phyloP scores from a whole-genome alignment of 257 asterid genomes.

The Salvia splendens region DNA sequence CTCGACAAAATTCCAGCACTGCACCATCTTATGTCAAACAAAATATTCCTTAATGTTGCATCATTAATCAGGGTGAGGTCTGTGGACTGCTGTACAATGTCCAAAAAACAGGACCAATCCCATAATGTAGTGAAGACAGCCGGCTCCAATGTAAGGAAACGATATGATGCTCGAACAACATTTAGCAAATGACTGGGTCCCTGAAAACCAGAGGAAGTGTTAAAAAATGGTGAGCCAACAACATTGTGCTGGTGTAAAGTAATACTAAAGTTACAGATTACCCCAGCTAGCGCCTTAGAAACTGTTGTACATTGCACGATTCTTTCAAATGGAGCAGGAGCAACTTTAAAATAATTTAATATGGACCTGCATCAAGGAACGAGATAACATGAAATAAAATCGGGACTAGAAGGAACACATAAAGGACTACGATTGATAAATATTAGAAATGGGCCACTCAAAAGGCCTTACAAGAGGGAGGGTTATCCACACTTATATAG shows the following conservation, averaged over 20 bases:
- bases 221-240: slow-evolving; percentile 24
- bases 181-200: slow-evolving; percentile 52
- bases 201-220: slow-evolving; percentile 36
- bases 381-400: neutral
- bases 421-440: slow-evolving; percentile 16
- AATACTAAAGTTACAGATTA: slow-evolving; percentile 29
- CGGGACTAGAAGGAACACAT: neutral
- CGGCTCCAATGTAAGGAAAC: slow-evolving; percentile 65
- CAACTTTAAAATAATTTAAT: slow-evolving; percentile 62
- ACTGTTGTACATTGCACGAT: slow-evolving; percentile 45
- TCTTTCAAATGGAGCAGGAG: slow-evolving; percentile 90
- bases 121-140: slow-evolving; percentile 65
- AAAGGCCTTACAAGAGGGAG: no score
- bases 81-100: slow-evolving; percentile 44
- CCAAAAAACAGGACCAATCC: slow-evolving; percentile 87
- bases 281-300: slow-evolving; percentile 45
- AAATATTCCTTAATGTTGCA: slow-evolving; percentile 38
- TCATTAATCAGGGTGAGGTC: slow-evolving; percentile 35
- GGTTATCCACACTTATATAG: no score
- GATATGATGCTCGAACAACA: slow-evolving; percentile 64
- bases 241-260: neutral
- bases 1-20: slow-evolving; percentile 49
- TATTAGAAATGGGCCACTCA: no score
- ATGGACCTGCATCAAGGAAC: slow-evolving; percentile 57
- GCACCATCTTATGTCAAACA: slow-evolving; percentile 74